Evolutionary conservation across 164 flowering plant species (phyloP).

Genomic region (Liriodendron chinense): DNA sequence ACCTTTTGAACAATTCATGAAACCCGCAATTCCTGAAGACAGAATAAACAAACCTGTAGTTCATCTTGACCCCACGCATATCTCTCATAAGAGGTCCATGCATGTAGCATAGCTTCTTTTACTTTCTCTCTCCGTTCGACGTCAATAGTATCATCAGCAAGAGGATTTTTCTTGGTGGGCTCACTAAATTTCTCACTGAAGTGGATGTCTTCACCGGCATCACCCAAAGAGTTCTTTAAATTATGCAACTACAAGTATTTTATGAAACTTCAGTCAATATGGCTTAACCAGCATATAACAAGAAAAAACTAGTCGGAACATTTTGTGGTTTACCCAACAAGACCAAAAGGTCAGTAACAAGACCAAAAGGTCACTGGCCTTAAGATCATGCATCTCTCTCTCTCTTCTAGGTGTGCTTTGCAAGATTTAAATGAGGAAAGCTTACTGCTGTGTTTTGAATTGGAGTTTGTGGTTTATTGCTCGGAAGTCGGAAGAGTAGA

Average conservation of each 20-base stretch:
- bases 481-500: no score
- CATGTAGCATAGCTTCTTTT: slow-evolving; percentile 97
- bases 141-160: slow-evolving; percentile 51
- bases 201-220: slow-evolving; percentile 18
- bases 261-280: not conserved
- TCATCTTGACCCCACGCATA: slow-evolving; percentile 99
- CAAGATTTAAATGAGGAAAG: no score
- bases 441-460: no score
- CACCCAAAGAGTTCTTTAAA: slow-evolving; percentile 27
- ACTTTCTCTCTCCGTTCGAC: slow-evolving; percentile 73
- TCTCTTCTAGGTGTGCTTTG: no score
- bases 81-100: slow-evolving; percentile 90
- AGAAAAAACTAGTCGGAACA: not conserved
- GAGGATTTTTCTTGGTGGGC: slow-evolving; percentile 18
- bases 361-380: no score
- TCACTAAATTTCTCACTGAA: slow-evolving; percentile 10
- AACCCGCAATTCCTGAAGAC: no score
- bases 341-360: no score
- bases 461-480: no score
- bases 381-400: no score
- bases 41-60: slow-evolving; percentile 64
- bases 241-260: slow-evolving; percentile 50
- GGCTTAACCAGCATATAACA: not conserved
- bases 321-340: no score
- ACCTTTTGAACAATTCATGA: no score